Evolutionary conservation across 2,329 filamentous ascomycete species (phyloP).

Genomic region (Diaporthe capsici): DNA sequence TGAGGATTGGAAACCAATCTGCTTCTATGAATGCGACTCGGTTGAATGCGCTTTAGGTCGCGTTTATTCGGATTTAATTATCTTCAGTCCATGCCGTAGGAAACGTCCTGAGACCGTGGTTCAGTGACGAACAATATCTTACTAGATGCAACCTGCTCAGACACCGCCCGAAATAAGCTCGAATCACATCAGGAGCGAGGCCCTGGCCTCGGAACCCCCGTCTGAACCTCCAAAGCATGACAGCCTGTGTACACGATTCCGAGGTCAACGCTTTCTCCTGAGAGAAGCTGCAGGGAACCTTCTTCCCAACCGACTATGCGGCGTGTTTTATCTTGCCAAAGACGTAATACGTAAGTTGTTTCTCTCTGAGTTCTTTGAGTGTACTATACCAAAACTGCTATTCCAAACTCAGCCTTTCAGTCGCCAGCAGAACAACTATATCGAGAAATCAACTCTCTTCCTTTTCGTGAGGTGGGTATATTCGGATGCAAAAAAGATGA

Average conservation of each 20-base stretch:
- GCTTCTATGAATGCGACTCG: no score
- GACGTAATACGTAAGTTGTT: neutral
- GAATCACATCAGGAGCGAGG: neutral
- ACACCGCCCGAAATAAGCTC: no score
- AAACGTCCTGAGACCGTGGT: no score
- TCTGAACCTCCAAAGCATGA: neutral
- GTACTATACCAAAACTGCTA: neutral
- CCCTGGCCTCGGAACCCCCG: neutral
- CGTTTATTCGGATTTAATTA: neutral
- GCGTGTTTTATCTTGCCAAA: neutral
- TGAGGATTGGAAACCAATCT: no score
- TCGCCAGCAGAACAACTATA: conserved; percentile 17
- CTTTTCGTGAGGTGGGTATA: conserved; percentile 25
- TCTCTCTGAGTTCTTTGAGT: neutral
- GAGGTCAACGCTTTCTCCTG: neutral
- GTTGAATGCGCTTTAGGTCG: neutral
- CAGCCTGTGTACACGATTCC: neutral
- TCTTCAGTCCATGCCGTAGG: neutral
- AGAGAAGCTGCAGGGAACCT: neutral
- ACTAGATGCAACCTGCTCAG: neutral
- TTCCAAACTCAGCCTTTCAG: conserved; percentile 13
- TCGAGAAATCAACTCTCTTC: conserved; percentile 15
- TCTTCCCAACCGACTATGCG: neutral
- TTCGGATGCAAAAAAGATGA: conserved; percentile 1
- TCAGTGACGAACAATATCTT: neutral